These are phyloP conservation scores for Kuraishia capsulata DNA, from an alignment of 805 yeast species.

Conservation along the genomic window DNA sequence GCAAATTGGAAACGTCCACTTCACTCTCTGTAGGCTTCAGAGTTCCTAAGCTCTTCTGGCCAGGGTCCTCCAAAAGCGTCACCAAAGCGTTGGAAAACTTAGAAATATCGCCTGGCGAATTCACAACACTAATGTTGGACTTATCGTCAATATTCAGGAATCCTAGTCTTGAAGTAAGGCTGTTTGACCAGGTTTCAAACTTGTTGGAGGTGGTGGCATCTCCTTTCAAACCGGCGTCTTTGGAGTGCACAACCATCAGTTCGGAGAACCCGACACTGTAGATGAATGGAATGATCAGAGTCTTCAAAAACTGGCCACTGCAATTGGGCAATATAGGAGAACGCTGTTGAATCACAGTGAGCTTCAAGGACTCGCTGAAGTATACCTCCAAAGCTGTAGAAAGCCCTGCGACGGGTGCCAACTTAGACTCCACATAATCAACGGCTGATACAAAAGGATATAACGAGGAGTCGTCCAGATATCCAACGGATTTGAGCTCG, in stretches of 20 bases:
- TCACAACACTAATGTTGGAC: constrained; percentile 4
- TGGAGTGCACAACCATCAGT: constrained; percentile 60
- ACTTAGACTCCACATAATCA: constrained; percentile 30
- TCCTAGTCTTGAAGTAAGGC: constrained; percentile 12
- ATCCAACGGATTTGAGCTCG: constrained; percentile 39
- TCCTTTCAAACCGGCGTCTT: constrained; percentile 46
- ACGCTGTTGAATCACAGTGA: constrained; percentile 70
- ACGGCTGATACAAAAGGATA: constrained; percentile 82
- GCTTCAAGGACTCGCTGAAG: constrained; percentile 24
- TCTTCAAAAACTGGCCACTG: constrained; percentile 36
- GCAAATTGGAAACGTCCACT: constrained; percentile 2
- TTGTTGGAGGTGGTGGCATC: constrained; percentile 3
- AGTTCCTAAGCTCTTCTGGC: neutral
- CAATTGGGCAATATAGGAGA: constrained; percentile 74
- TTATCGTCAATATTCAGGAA: constrained; percentile 7
- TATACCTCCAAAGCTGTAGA: constrained; percentile 64
- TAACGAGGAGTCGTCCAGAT: constrained; percentile 49
- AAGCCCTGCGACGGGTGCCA: constrained; percentile 13
- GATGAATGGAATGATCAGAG: constrained; percentile 44
- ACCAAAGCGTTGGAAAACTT: constrained; percentile 2
- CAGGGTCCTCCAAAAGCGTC: constrained; percentile 1
- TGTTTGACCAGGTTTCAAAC: constrained; percentile 15
- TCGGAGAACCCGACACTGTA: constrained; percentile 26
- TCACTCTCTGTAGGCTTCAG: constrained; percentile 4
- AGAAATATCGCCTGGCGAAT: constrained; percentile 8